These are phyloP conservation scores for Myriangium duriaei DNA, from an alignment of 2,329 filamentous ascomycete genomes.

Conservation along the genomic window DNA sequence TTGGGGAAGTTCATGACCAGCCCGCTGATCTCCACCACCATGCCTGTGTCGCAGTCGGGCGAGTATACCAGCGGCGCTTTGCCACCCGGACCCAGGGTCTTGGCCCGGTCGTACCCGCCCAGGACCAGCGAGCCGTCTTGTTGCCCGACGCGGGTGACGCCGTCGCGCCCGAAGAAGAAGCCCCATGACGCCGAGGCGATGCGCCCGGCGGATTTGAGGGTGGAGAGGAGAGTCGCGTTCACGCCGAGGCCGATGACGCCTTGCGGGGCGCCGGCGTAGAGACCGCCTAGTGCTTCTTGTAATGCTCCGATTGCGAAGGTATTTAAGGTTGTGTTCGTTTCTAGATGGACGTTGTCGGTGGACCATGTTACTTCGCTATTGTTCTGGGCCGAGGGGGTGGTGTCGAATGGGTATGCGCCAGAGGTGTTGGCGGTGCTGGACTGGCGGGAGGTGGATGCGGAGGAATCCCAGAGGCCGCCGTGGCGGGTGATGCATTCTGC, in stretches of 20 bases:
- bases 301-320: not conserved
- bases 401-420: slow-evolving; percentile 1
- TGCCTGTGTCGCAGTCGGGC: not conserved
- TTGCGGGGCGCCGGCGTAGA: too few relatives aligned
- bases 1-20: slow-evolving; percentile 1
- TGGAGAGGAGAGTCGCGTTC: not conserved
- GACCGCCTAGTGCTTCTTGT: not conserved
- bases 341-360: not conserved
- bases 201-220: not conserved
- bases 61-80: not conserved
- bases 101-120: slow-evolving; percentile 2
- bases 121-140: slow-evolving; percentile 3
- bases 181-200: not conserved
- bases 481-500: slow-evolving; percentile 1
- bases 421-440: not conserved
- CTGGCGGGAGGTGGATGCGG: not conserved
- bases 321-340: not conserved
- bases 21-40: slow-evolving; percentile 1
- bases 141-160: not conserved
- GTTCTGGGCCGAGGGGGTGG: not conserved
- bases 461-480: not conserved
- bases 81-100: slow-evolving; percentile 1
- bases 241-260: not conserved
- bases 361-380: not conserved
- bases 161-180: not conserved